Base-by-base conservation (phyloP, 345 rosid genomes). In the Raphanus sativus region DNA sequence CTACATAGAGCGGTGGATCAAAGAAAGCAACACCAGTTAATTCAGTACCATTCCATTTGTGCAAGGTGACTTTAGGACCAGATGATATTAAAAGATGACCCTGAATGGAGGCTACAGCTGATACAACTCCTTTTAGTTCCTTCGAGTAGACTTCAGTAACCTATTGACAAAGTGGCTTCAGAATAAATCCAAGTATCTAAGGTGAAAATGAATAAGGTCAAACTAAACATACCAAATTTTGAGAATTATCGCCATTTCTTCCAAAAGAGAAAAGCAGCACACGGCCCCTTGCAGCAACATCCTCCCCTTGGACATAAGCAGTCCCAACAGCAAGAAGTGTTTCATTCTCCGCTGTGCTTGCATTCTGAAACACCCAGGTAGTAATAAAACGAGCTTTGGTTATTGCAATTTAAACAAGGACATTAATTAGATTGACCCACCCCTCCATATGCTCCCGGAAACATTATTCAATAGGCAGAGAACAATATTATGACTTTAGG, bases 221-320 rank as follows among this genome's bases (percentile, higher is more conserved):
- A 67, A 67, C 25, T 34, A 32, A 63, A 56, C 59, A 65, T 87
- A 92, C 99, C 89, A 85, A 64, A 77, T 76, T 84, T 75, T 87
- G 95, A 78, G 92, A 77, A 84, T 83, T 84, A 61, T 90, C 96
- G 9, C 83, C 69, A 77, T 75, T 85, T 83, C 86, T 90, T 71
- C 80, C 90, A 65, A 90, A 50, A 25, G 99, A 89, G 85, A 84
- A 95, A 77, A 95, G 86, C 80, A 95, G 88, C 59, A 95, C 89
- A 36, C 98, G 98, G 24, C 99, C 99, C 81, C 98, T 91, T 62
- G 89, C 98, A 42, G 98, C 99, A 75, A 95, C 99, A 87, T 95
- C 99, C 88, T 95, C 98, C 76, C 99, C 98, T 86, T 95, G 99
- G 76, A 89, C 94, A 76, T 92, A 95, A 32, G 98, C 98, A 80